A percentile compares a stretch with the other conserved stretches of the same genome.
Evolutionary conservation across 305 asterid genomes (phyloP).

Genomic region (Fraxinus xanthoxyloides): DNA sequence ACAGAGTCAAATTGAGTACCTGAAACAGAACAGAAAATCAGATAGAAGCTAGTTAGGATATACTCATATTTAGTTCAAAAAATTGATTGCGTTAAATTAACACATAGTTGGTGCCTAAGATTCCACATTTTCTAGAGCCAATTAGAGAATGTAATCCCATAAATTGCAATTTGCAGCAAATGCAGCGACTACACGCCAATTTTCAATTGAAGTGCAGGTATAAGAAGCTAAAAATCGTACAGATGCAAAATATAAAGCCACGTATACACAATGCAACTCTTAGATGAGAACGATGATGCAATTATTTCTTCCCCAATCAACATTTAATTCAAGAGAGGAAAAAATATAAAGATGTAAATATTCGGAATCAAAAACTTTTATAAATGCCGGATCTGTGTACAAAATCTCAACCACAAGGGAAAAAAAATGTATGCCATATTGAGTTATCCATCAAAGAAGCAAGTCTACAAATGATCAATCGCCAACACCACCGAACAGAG

Average conservation of each 20-base stretch:
- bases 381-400: not conserved
- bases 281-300: slow-evolving; percentile 8
- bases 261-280: slow-evolving; percentile 9
- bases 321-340: not conserved
- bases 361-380: not conserved
- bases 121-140: not conserved
- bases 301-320: not conserved
- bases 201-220: not conserved
- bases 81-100: not conserved
- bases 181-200: not conserved
- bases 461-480: slow-evolving; percentile 19
- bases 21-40: slow-evolving; percentile 15
- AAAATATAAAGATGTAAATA: not conserved
- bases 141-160: not conserved
- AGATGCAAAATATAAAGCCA: not conserved
- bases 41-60: slow-evolving; percentile 2
- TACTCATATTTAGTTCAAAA: not conserved
- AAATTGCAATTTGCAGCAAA: not conserved
- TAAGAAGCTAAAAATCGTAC: not conserved
- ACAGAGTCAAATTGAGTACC: slow-evolving; percentile 8
- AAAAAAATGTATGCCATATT: not conserved
- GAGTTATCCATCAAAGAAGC: not conserved
- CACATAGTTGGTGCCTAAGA: not conserved
- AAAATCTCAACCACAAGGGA: not conserved
- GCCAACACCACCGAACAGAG: slow-evolving; percentile 23